Conservation (phyloP, 2,329 filamentous ascomycete species). For the Talaromyces sp. region DNA sequence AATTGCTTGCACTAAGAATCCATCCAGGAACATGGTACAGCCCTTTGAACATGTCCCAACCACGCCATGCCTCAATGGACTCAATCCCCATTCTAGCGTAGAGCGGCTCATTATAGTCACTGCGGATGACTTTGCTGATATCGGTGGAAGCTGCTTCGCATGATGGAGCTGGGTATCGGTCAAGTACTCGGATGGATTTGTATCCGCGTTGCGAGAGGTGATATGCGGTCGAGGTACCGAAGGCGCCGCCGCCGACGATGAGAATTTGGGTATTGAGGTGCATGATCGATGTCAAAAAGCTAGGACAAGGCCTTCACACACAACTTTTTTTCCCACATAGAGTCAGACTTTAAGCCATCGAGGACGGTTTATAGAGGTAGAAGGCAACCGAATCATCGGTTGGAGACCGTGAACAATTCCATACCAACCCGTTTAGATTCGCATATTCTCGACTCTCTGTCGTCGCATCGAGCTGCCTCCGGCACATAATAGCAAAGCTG, state of each 20-base stretch:
- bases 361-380: not conserved
- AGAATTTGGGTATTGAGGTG: conserved; percentile 30
- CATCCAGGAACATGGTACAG: conserved; percentile 59
- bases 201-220: conserved; percentile 53
- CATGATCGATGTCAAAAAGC: not conserved
- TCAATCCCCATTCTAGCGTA: conserved; percentile 64
- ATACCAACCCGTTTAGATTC: not conserved
- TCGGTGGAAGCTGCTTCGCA: conserved; percentile 63
- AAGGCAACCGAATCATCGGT: not conserved
- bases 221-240: conserved; percentile 63
- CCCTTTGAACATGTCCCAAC: conserved; percentile 45
- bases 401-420: not conserved
- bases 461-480: not conserved
- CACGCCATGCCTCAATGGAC: conserved; percentile 56
- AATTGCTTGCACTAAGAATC: conserved; percentile 39
- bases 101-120: conserved; percentile 61
- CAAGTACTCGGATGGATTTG: conserved; percentile 51
- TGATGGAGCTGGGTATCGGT: conserved; percentile 50
- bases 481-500: not conserved
- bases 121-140: conserved; percentile 68
- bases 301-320: not conserved
- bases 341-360: not conserved
- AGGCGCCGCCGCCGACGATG: conserved; percentile 62
- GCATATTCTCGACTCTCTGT: not conserved
- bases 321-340: not conserved